phyloP scores from a whole-genome alignment of 768 basidiomycete species.

The Auriscalpium orientale region DNA sequence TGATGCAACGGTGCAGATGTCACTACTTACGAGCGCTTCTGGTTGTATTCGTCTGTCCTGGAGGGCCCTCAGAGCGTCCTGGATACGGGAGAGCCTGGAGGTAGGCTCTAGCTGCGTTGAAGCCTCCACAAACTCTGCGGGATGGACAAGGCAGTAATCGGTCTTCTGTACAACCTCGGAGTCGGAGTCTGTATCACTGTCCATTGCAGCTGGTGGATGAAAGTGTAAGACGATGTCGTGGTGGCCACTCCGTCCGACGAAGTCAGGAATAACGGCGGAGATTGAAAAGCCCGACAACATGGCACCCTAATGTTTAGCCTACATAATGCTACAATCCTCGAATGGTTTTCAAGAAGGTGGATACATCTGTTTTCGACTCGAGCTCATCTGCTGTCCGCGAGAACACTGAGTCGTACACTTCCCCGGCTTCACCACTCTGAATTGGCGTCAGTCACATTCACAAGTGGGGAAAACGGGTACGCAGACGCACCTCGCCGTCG shows the following conservation, averaged over 20 bases:
- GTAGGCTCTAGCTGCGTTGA: too few relatives aligned
- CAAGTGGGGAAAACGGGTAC: neutral
- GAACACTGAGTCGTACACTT: constrained; percentile 55
- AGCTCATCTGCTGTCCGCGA: constrained; percentile 46
- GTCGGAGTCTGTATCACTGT: constrained; percentile 53
- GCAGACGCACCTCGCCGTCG: constrained; percentile 47
- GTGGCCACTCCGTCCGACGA: neutral
- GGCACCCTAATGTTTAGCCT: too few relatives aligned
- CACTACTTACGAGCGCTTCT: too few relatives aligned
- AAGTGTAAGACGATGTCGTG: neutral
- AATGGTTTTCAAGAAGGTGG: constrained; percentile 40
- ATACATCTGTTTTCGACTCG: constrained; percentile 47
- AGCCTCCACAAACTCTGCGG: too few relatives aligned
- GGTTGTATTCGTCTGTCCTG: too few relatives aligned
- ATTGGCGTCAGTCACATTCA: constrained; percentile 8
- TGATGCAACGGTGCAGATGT: too few relatives aligned
- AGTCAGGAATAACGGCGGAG: too few relatives aligned
- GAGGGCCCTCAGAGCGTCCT: too few relatives aligned
- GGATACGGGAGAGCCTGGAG: too few relatives aligned
- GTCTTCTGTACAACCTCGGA: constrained; percentile 18
- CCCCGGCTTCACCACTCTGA: constrained; percentile 53
- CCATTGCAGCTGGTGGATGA: constrained; percentile 9
- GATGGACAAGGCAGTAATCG: too few relatives aligned
- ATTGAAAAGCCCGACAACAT: too few relatives aligned
- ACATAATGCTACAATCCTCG: constrained; percentile 1